phyloP scores from a whole-genome alignment of 805 yeast genomes.

The Kodamaea leandrae region DNA sequence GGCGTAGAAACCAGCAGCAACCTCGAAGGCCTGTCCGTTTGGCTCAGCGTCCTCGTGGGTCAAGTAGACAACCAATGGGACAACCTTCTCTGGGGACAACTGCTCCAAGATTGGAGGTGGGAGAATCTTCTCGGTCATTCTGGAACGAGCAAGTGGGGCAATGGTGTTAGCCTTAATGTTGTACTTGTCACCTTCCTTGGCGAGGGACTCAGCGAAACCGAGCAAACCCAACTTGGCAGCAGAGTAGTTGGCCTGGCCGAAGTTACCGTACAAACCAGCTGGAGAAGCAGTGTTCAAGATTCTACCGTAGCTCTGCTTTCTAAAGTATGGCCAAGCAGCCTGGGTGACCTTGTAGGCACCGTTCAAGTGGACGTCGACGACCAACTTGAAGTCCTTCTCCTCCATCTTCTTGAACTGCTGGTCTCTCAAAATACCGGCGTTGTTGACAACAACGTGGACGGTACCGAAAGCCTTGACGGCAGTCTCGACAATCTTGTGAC shows the following conservation, averaged over 20 bases:
- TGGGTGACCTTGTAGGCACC: constrained; percentile 84
- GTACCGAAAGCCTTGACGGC: constrained; percentile 86
- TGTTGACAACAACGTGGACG: constrained; percentile 84
- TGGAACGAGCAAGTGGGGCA: constrained; percentile 92
- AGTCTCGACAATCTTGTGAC: constrained; percentile 79
- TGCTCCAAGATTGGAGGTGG: constrained; percentile 82
- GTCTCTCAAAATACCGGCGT: constrained; percentile 94
- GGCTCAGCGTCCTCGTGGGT: constrained; percentile 61
- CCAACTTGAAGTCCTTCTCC: constrained; percentile 73
- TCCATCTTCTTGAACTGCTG: constrained; percentile 83
- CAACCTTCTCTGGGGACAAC: constrained; percentile 82
- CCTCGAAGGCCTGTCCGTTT: constrained; percentile 79
- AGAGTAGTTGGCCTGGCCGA: constrained; percentile 94
- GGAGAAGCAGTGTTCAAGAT: constrained; percentile 94
- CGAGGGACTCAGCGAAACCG: constrained; percentile 90
- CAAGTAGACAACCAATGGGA: constrained; percentile 84
- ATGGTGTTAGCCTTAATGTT: constrained; percentile 83
- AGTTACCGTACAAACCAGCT: constrained; percentile 94
- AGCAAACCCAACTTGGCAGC: constrained; percentile 89
- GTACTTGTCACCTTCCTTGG: constrained; percentile 86
- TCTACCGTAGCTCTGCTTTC: constrained; percentile 82
- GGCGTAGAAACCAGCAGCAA: constrained; percentile 91
- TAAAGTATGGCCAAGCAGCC: constrained; percentile 91
- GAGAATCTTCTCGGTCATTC: constrained; percentile 90
- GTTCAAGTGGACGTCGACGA: constrained; percentile 81